These are phyloP conservation scores for Quercus aquifolioides DNA, from an alignment of 306 rosid genomes.

Conservation along the genomic window DNA sequence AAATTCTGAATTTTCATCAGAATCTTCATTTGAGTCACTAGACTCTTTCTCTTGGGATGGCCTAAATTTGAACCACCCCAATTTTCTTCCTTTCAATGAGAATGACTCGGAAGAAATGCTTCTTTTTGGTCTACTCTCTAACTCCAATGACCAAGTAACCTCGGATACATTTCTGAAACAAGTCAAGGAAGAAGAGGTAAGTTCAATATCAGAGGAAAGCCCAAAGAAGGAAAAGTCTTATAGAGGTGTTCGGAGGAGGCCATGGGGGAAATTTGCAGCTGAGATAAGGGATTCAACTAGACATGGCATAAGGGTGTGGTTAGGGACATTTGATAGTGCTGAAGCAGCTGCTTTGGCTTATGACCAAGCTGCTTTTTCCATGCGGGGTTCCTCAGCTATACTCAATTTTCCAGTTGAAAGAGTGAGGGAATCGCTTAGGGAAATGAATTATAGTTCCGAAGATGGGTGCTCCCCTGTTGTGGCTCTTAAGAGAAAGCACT, in stretches of 20 bases:
- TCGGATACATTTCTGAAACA: background rate
- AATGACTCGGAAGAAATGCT: conserved; percentile 93
- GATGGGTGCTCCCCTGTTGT: conserved; percentile 84
- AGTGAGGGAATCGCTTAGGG: conserved; percentile 69
- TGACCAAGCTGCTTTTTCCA: conserved; percentile 90
- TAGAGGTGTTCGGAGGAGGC: conserved; percentile 79
- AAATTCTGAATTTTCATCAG: conserved; percentile 49
- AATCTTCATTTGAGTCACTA: conserved; percentile 56
- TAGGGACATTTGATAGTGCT: conserved; percentile 91
- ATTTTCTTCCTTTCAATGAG: conserved; percentile 76
- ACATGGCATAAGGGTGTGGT: conserved; percentile 83
- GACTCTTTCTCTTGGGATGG: conserved; percentile 46
- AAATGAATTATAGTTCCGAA: conserved; percentile 45
- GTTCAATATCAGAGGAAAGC: conserved; percentile 28
- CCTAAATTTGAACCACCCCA: conserved; percentile 2
- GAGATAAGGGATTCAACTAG: conserved; percentile 91
- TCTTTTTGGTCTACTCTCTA: conserved; percentile 63
- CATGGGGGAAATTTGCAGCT: conserved; percentile 97
- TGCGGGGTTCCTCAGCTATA: conserved; percentile 76
- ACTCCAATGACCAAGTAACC: conserved; percentile 8
- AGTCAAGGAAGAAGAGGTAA: conserved; percentile 71
- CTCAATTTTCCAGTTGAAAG: conserved; percentile 78
- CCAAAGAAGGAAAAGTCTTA: conserved; percentile 53
- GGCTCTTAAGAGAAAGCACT: conserved; percentile 85
- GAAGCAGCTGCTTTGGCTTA: conserved; percentile 94